Evolutionary conservation across 805 yeast genomes (phyloP).

Genomic region (Maudiozyma turicensis): DNA sequence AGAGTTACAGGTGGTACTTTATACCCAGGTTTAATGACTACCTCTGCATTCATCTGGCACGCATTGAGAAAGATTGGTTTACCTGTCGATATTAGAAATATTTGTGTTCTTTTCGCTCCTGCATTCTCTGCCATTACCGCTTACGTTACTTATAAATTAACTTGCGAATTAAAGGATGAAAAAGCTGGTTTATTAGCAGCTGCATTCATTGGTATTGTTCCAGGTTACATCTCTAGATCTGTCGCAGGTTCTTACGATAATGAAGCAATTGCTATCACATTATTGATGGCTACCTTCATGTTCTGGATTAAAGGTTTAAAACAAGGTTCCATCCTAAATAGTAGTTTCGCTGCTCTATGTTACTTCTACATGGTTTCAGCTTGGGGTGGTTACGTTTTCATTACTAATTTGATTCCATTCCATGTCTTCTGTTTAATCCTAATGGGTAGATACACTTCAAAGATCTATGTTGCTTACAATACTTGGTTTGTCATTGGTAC

Average conservation of each 20-base stretch:
- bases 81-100: slow-evolving; percentile 89
- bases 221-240: slow-evolving; percentile 95
- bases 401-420: slow-evolving; percentile 92
- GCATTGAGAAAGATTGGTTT: slow-evolving; percentile 52
- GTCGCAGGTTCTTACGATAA: slow-evolving; percentile 99
- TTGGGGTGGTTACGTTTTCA: slow-evolving; percentile 99
- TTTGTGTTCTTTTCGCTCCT: slow-evolving; percentile 94
- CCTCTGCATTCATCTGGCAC: slow-evolving; percentile 86
- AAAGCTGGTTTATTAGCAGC: slow-evolving; percentile 90
- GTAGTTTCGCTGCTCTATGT: slow-evolving; percentile 71
- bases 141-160: slow-evolving; percentile 74
- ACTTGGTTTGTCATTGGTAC: slow-evolving; percentile 98
- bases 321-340: slow-evolving; percentile 80
- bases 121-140: slow-evolving; percentile 93
- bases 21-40: slow-evolving; percentile 97
- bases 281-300: slow-evolving; percentile 90
- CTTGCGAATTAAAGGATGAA: slow-evolving; percentile 81
- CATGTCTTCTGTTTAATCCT: slow-evolving; percentile 83
- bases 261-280: slow-evolving; percentile 96
- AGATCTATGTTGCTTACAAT: slow-evolving; percentile 80
- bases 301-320: slow-evolving; percentile 93
- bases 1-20: slow-evolving; percentile 98
- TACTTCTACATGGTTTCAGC: slow-evolving; percentile 99
- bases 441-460: slow-evolving; percentile 88
- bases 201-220: slow-evolving; percentile 92